phyloP scores from a whole-genome alignment of 306 rosid genomes.

The Herpetospermum pedunculosum region DNA sequence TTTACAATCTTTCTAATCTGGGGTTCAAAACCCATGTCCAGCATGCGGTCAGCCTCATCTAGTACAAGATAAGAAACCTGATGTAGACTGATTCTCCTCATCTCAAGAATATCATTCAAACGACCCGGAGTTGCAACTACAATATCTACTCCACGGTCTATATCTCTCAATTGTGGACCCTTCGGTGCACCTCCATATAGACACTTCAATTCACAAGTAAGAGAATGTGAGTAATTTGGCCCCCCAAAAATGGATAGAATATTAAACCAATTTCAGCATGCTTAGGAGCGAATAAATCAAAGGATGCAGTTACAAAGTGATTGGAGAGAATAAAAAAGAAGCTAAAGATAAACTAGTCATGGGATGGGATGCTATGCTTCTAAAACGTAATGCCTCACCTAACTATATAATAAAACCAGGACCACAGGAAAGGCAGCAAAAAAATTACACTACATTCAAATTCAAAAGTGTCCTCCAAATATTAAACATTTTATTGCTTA shows the following conservation, averaged over 20 bases:
- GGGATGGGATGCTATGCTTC: not conserved
- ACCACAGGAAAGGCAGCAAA: not conserved
- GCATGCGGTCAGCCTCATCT: constrained; percentile 98
- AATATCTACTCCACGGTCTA: constrained; percentile 86
- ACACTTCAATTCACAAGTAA: constrained; percentile 34
- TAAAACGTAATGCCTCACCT: not conserved
- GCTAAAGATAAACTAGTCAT: not conserved
- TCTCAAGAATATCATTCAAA: constrained; percentile 97
- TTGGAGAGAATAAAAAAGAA: not conserved
- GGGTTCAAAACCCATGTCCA: constrained; percentile 99
- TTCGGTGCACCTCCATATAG: constrained; percentile 99
- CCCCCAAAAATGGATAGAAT: not conserved
- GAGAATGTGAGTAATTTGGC: not conserved
- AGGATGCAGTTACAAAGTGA: not conserved
- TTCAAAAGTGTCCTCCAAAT: not conserved
- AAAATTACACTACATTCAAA: not conserved
- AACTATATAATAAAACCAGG: not conserved
- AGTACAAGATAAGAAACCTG: constrained; percentile 90
- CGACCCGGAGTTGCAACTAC: constrained; percentile 99
- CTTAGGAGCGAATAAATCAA: not conserved
- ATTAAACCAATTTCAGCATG: not conserved
- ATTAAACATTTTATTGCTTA: not conserved
- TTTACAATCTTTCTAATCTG: constrained; percentile 95
- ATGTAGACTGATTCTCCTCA: constrained; percentile 81
- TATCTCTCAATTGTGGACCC: constrained; percentile 95